phyloP scores from a whole-genome alignment of 1,284 basidiomycete genomes.

The Austroboletus sp. region DNA sequence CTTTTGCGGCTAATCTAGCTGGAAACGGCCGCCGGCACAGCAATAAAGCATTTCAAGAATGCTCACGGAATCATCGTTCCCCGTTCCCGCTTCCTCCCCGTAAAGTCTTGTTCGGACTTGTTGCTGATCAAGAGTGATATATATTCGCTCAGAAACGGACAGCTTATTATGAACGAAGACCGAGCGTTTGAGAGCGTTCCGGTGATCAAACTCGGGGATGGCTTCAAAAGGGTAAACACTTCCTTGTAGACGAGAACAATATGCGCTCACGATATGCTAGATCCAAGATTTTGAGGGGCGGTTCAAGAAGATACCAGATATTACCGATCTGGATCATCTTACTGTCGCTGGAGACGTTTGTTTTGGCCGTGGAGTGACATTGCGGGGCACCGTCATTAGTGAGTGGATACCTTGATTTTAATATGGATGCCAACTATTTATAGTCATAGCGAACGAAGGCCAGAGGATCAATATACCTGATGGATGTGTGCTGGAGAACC shows the following conservation, averaged over 20 bases:
- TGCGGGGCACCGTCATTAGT: constrained; percentile 78
- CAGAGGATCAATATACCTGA: constrained; percentile 94
- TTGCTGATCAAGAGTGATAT: constrained; percentile 96
- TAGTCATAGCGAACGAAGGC: constrained; percentile 83
- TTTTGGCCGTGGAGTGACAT: constrained; percentile 89
- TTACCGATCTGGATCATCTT: constrained; percentile 90
- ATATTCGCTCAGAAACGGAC: constrained; percentile 90
- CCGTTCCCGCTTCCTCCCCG: constrained; percentile 91
- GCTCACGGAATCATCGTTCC: constrained; percentile 97
- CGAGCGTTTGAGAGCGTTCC: constrained; percentile 94
- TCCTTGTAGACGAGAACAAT: no score
- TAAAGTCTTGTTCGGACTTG: constrained; percentile 84
- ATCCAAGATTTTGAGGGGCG: constrained; percentile 96
- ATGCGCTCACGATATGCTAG: constrained; percentile 52
- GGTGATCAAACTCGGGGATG: constrained; percentile 93
- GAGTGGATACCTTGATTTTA: not conserved
- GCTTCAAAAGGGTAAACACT: constrained; percentile 71
- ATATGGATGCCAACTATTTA: not conserved
- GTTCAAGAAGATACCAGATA: constrained; percentile 94
- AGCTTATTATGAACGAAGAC: constrained; percentile 82
- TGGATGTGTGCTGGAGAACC: constrained; percentile 91
- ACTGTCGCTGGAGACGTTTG: constrained; percentile 95
- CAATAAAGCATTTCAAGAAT: constrained; percentile 92
- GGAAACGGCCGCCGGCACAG: constrained; percentile 93
- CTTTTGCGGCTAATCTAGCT: constrained; percentile 49